Conservation (phyloP, 2,329 filamentous ascomycete genomes). For the Alternaria metachromatica region DNA sequence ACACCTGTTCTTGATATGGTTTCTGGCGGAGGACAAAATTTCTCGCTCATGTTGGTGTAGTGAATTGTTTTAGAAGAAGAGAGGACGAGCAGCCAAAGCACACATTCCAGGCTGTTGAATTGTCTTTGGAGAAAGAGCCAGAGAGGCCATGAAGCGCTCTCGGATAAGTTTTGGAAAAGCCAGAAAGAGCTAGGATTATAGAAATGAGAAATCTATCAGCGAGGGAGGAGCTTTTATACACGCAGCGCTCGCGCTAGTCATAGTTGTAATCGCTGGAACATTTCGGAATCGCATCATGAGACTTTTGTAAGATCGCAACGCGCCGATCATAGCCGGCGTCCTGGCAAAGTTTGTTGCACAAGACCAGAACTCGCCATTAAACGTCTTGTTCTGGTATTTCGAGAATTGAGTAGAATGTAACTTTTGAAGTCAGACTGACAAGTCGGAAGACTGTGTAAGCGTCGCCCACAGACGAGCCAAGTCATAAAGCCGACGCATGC, state of each 20-base stretch:
- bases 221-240: not conserved
- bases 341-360: rapidly evolving
- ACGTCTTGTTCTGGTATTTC: no score
- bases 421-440: no score
- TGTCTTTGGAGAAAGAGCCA: not conserved
- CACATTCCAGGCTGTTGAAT: no score
- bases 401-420: no score
- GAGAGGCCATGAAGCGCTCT: no score
- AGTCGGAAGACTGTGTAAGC: no score
- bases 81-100: not conserved
- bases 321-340: rapidly evolving
- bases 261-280: rapidly evolving
- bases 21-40: rapidly evolving
- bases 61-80: not conserved
- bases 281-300: not conserved
- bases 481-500: rapidly evolving
- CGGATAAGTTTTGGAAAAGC: not conserved
- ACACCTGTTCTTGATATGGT: no score
- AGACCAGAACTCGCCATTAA: not conserved
- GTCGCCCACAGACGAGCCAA: no score
- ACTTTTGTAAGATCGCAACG: not conserved
- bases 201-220: not conserved
- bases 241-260: not conserved
- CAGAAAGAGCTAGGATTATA: not conserved
- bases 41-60: no score